These are phyloP conservation scores for Epichloe scottii DNA, from an alignment of 2,329 filamentous ascomycete genomes.

Conservation along the genomic window DNA sequence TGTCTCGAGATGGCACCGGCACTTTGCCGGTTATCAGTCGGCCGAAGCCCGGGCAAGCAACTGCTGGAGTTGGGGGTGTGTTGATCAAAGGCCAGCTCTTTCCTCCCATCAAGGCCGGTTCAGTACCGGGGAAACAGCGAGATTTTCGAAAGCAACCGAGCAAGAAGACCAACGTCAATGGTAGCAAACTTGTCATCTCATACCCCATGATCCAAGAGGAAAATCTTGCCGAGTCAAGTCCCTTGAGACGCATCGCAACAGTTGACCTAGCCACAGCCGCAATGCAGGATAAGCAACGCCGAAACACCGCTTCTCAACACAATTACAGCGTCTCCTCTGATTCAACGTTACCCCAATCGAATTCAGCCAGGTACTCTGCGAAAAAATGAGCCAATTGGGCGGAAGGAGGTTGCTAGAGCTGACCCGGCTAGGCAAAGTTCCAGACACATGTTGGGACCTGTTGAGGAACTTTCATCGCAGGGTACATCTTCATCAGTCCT, in stretches of 20 bases:
- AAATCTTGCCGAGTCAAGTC: conserved; percentile 20
- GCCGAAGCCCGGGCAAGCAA: conserved; percentile 23
- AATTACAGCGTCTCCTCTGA: conserved; percentile 12
- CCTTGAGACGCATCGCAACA: conserved; percentile 33
- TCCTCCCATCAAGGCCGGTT: conserved; percentile 24
- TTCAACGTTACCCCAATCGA: background rate
- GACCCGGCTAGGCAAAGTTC: background rate
- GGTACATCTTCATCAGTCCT: conserved; percentile 19
- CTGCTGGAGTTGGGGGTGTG: conserved; percentile 24
- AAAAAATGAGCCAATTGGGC: conserved; percentile 19
- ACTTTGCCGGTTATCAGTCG: conserved; percentile 26
- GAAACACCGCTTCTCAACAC: conserved; percentile 18
- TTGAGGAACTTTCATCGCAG: conserved; percentile 1
- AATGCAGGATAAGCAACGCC: conserved; percentile 31
- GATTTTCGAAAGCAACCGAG: conserved; percentile 8
- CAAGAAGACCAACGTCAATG: conserved; percentile 17
- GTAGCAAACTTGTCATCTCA: conserved; percentile 35
- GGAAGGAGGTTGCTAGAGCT: conserved; percentile 22
- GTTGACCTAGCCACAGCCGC: conserved; percentile 38
- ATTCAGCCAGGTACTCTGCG: background rate
- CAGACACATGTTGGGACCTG: conserved; percentile 2
- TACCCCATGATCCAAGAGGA: conserved; percentile 30
- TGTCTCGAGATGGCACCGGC: conserved; percentile 9
- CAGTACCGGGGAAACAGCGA: conserved; percentile 11
- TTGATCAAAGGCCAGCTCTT: conserved; percentile 29